Conservation (phyloP, 306 rosid species). For the Sicyos edulis region DNA sequence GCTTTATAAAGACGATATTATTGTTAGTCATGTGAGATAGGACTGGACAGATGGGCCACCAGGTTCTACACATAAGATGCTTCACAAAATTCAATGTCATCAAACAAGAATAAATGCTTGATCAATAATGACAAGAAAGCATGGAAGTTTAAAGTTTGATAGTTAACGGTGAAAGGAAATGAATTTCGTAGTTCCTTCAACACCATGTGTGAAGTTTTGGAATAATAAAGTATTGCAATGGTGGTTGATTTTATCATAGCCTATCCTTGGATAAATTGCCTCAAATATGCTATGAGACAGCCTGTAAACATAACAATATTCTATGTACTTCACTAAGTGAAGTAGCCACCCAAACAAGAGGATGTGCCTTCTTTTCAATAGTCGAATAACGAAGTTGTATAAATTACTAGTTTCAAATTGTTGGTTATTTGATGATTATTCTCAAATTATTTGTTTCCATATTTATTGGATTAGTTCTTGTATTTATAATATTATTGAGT, state of each 20-base stretch:
- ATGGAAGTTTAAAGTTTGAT: not conserved
- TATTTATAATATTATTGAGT: too few relatives aligned
- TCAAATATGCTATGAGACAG: not conserved
- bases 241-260: not conserved
- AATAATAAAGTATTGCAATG: not conserved
- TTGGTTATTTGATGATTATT: too few relatives aligned
- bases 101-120: too few relatives aligned
- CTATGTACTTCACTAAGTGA: not conserved
- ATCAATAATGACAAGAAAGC: too few relatives aligned
- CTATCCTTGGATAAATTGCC: not conserved
- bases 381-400: not conserved
- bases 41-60: slow-evolving; percentile 8
- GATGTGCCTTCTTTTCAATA: not conserved
- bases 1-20: not conserved
- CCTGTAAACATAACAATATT: not conserved
- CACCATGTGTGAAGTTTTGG: too few relatives aligned
- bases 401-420: slow-evolving; percentile 1
- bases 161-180: too few relatives aligned
- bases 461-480: too few relatives aligned
- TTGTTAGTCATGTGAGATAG: slow-evolving; percentile 8
- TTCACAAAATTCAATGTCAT: too few relatives aligned
- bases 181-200: too few relatives aligned
- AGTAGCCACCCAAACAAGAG: not conserved
- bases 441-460: too few relatives aligned
- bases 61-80: not conserved